Evolutionary conservation across 352 stramenopile genomes (phyloP).

Genomic region (Phytopythium mirpurense): DNA sequence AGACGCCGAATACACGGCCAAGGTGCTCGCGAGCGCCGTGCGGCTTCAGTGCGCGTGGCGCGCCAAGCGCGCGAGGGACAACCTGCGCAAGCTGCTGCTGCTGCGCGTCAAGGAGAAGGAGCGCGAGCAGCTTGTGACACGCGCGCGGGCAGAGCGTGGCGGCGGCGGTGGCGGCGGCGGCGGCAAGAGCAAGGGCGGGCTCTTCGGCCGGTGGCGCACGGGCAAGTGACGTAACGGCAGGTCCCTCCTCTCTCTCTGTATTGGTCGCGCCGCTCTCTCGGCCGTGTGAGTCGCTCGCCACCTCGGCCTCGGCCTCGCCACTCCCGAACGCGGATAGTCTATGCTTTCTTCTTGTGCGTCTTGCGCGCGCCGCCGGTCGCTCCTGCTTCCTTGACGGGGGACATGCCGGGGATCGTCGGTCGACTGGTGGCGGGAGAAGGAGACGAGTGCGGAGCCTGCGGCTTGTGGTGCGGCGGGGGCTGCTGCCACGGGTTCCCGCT

Average conservation of each 20-base stretch:
- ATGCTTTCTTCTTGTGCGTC: constrained; percentile 29
- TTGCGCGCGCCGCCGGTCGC: constrained; percentile 17
- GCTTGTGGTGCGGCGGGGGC: constrained; percentile 2
- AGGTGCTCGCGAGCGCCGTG: constrained; percentile 49
- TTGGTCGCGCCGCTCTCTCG: neutral
- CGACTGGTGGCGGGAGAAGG: neutral
- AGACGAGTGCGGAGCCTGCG: neutral
- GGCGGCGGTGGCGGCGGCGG: neutral
- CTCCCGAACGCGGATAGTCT: neutral
- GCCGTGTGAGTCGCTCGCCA: neutral
- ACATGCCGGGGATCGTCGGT: constrained; percentile 37
- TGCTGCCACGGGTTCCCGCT: constrained; percentile 22
- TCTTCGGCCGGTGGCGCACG: constrained; percentile 4
- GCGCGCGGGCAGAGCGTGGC: neutral
- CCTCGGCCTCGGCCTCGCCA: neutral
- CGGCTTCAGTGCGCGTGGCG: constrained; percentile 74
- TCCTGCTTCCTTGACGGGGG: constrained; percentile 14
- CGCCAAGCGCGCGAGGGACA: constrained; percentile 50
- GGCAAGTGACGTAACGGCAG: neutral
- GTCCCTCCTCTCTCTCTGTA: neutral
- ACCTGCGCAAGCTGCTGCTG: constrained; percentile 50
- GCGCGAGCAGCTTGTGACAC: constrained; percentile 27
- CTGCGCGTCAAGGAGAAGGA: constrained; percentile 64
- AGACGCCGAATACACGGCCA: constrained; percentile 28
- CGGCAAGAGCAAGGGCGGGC: neutral